Evolutionary conservation across 108 stramenopile species (phyloP), one percentile per base, ranked within the genome.

Genomic region (Aurantiochytrium sp.): DNA sequence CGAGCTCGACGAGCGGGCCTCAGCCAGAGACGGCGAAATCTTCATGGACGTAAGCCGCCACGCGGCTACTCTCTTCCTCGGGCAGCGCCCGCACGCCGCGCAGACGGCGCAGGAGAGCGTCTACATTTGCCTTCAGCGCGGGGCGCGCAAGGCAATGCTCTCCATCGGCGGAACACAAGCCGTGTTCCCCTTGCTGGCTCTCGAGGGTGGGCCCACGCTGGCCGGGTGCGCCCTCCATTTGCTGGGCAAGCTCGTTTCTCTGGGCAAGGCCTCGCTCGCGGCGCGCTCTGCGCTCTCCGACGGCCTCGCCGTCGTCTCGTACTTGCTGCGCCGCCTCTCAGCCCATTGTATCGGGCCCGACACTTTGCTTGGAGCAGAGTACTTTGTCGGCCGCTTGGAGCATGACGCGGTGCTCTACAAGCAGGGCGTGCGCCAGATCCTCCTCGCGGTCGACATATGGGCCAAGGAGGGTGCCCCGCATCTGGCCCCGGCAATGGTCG

Each of bases 131-230:
- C 45, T 41, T 12, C 73, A 48, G 39, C 39, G 73, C 6, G 73
- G 73, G 19, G 73, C 73, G 39, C 73, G 73, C n/a, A 81, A 81
- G 39, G 39, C 73, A 37, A 81, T 81, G 39, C 73, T 81, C 32
- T 41, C 73, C n/a, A 30, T 81, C 0, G 73, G 73, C 0, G 73
- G 73, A 12, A 81, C 32, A 24, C 39, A 81, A 48, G 73, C 73
- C 1, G 73, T 81, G 6, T 48, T 81, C 39, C 73, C 73, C 30
- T 48, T 81, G 3, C 24, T 81, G 1, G 73, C 73, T 17, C 73
- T 81, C 2, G 73, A 81, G 45, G 39, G 73, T 81, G 45, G 73
- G 24, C 42, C n/a, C 27, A 48, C 39, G 39, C 73, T 81, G 50
- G 45, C 73, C 21, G 73, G 73, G 36, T 81, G 73, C 32, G 73